Evolutionary conservation across 208 protist species (phyloP).

Genomic region (Trypanosoma scelopori): DNA sequence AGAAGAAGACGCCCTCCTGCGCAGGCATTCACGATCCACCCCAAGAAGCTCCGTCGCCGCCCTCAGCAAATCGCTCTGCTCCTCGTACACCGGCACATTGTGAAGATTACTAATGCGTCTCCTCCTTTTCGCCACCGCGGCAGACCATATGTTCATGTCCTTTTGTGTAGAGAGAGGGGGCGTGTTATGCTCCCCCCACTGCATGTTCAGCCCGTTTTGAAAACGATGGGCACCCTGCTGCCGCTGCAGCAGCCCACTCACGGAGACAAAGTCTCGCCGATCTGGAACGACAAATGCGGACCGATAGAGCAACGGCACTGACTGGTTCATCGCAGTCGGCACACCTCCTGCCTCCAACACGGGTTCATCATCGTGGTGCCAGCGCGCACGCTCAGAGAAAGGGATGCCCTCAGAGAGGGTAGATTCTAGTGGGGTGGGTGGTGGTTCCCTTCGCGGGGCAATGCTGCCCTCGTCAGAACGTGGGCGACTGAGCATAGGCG

Average conservation of each 20-base stretch:
- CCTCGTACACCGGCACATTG: slow-evolving; percentile 17
- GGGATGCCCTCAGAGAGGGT: background rate
- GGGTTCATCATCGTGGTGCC: background rate
- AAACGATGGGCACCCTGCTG: background rate
- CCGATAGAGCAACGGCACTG: background rate
- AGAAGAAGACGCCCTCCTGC: background rate
- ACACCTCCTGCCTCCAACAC: background rate
- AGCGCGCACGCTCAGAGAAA: background rate
- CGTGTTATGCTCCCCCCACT: background rate
- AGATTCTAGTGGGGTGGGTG: background rate
- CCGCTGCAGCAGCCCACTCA: slow-evolving; percentile 1
- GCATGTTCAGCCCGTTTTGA: background rate
- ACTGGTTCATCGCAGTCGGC: background rate
- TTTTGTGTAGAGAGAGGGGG: background rate
- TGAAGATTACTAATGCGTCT: slow-evolving; percentile 9
- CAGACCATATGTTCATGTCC: background rate
- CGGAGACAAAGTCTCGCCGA: slow-evolving; percentile 22
- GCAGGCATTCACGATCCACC: slow-evolving; percentile 16
- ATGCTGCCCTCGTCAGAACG: background rate
- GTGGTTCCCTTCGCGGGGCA: background rate
- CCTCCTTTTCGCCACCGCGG: slow-evolving; percentile 9
- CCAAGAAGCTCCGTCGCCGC: slow-evolving; percentile 20
- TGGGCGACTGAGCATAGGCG: background rate
- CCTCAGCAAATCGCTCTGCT: slow-evolving; percentile 14
- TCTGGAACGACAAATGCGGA: slow-evolving; percentile 18